Base-by-base conservation (phyloP, 441 rosid species). In the Sinapis alba region DNA sequence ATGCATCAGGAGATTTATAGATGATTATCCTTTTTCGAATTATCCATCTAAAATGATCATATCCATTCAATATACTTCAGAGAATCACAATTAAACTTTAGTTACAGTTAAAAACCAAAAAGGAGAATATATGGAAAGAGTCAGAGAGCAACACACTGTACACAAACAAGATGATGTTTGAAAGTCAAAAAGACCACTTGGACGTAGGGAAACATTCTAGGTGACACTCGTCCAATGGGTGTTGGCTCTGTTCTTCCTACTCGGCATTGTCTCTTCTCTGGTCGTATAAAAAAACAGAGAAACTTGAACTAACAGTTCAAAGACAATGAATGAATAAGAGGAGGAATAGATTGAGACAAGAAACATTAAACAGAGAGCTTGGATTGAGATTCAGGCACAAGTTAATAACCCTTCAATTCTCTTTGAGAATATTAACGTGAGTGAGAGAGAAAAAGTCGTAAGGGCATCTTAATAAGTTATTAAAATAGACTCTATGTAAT, bases 181-280 rank as follows among this genome's bases (percentile, higher is more conserved):
- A 28, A 28, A 3, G 24, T 59, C 79, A 78, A 19, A 97, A 93
- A 6, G 80, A 83, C 97, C 98, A 93, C 59, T 65, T 86, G 2
- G 88, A 83, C 18, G 92, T 88, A 8, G n/a, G n/a, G n/a, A n/a
- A n/a, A n/a, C n/a, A n/a, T n/a, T n/a, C n/a, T n/a, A n/a, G n/a
- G n/a, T n/a, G n/a, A n/a, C n/a, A n/a, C n/a, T n/a, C n/a, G n/a
- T 84, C 90, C 32, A 28, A 1, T 5, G 81, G 18, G 71, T 57
- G 15, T 62, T 68, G 23, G 71, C 71, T 64, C 86, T 80, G 73
- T 65, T 78, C 74, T 71, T 74, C 60, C 76, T 74, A 67, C 80
- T 45, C 6, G 72, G 6, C 87, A 84, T 86, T 73, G 7, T 28
- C 32, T 28, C 32, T 28, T 28, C 32, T 28, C 5, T 28, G n/a